Base-by-base conservation (phyloP, 2,329 filamentous ascomycete genomes). In the Alternaria novae-zelandiae region DNA sequence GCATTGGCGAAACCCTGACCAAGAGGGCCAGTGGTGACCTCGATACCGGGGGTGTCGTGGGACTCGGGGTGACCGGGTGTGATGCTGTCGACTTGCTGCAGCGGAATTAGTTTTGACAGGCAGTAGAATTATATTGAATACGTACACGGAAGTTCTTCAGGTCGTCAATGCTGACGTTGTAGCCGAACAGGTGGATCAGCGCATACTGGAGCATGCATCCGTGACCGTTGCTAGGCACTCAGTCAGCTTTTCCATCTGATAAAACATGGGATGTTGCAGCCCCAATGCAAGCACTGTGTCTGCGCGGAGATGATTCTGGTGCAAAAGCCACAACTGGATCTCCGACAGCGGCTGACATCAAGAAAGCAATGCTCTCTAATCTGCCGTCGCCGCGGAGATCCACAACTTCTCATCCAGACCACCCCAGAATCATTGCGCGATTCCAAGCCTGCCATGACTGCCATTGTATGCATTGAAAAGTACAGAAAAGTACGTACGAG, bases 201-300 rank as follows among this genome's bases (percentile, higher is more conserved):
- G 95, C 92, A 90, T 99, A 99, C 83, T 97, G 96, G 66, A 99
- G 93, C 94, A 99, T 97, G 89, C 96, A 99, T 76, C 91, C 96
- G 86, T 99, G 96, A 75, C 96, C 96, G 87, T 99, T 99, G 67
- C 94, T 97, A 76, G n/a, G 20, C 55, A 8, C n/a, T 46, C 51
- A 28, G 57, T 58, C 47, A 63, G 61, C 36, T 21, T 28, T 12
- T 6, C 20, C 4, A 10, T 51, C 15, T 53, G 9, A 1, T 36
- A 47, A 15, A 7, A n/a, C 43, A 13, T 43, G 8, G 11, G n/a
- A 47, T 41, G 6, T 26, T 28, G 43, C 45, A 41, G 20, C 20
- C 26, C 41, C 28, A 20, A 49, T n/a, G 44, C 20, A 17, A 46
- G 43, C 20, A 20, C 4, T 43, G 5, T 7, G 13, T 17, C 20